These are phyloP conservation scores for Jacaranda mimosifolia DNA, from an alignment of 257 asterid species.

Conservation along the genomic window DNA sequence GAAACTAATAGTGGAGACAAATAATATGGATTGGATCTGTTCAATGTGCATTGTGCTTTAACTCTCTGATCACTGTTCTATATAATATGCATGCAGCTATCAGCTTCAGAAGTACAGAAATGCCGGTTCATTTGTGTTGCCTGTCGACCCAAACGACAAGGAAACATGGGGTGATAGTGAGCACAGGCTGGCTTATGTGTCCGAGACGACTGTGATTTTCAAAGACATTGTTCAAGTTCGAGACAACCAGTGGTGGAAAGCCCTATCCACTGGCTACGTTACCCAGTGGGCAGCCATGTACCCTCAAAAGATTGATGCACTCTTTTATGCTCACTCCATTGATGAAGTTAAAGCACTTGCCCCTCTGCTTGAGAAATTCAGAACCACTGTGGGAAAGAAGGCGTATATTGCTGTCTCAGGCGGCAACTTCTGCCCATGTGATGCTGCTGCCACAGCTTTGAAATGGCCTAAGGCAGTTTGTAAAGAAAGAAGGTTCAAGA, in stretches of 20 bases:
- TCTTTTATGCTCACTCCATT: slow-evolving; percentile 84
- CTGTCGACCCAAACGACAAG: slow-evolving; percentile 81
- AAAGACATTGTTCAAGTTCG: slow-evolving; percentile 85
- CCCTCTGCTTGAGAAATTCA: slow-evolving; percentile 86
- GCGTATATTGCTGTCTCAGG: slow-evolving; percentile 91
- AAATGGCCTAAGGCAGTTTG: slow-evolving; percentile 86
- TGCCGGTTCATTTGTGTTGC: slow-evolving; percentile 85
- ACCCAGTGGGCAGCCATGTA: slow-evolving; percentile 97
- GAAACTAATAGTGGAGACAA: no score
- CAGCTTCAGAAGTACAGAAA: slow-evolving; percentile 97
- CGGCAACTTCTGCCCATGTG: slow-evolving; percentile 84
- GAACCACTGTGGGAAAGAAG: slow-evolving; percentile 77
- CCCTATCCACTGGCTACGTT: slow-evolving; percentile 86
- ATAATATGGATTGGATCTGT: no score
- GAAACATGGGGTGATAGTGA: slow-evolving; percentile 99
- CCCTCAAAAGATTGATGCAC: slow-evolving; percentile 90
- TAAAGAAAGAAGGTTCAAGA: slow-evolving; percentile 86
- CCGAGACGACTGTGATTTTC: slow-evolving; percentile 95
- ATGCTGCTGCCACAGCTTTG: slow-evolving; percentile 71
- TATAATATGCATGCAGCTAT: slow-evolving; percentile 58
- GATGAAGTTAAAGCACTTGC: slow-evolving; percentile 78
- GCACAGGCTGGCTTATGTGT: slow-evolving; percentile 87
- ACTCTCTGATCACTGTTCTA: slow-evolving; percentile 8
- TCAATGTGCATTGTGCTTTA: neutral
- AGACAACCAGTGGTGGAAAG: slow-evolving; percentile 98